Evolutionary conservation across 1,139 yeast species (phyloP), one percentile per base, ranked within the genome.

Genomic region (Pichia sp.): DNA sequence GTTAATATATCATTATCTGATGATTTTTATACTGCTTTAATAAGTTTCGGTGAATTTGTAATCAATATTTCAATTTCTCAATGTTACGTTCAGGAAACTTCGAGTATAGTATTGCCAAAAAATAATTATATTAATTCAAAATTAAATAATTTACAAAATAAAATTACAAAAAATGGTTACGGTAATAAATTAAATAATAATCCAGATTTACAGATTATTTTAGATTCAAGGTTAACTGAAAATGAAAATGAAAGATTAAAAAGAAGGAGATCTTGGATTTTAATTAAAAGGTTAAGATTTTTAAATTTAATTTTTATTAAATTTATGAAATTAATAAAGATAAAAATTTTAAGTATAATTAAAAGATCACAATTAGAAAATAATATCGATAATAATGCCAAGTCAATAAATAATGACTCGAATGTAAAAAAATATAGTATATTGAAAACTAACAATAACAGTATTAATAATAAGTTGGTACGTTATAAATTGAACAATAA

Each of bases 51-150:
- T 0, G 68, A 76, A 46, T 67, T 82, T 42, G 79, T 86, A 6
- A 71, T 82, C 32, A 76, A 82, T 9, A 78, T 82, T 51, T 82
- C 86, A 0, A 82, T 86, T 3, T 75, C 73, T 50, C 76, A 80
- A 20, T 78, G 84, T 50, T 83, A 81, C 58, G 73, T 81, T 32
- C 73, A 77, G 36, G 89, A 82, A 55, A 66, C 76, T 24, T 68
- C 78, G 34, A 58, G 71, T n/a, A 65, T 83, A 4, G 62, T 65
- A 0, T 59, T 74, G 27, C 77, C 77, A 16, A 60, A 62, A 6
- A 65, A 67, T n/a, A 82, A 87, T 0, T 84, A 85, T 80, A 53
- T 82, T 10, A 87, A 81, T 47, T 55, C 52, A 11, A 54, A 52
- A 35, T 44, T 48, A 9, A 34, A 26, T 23, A 40, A 30, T 24